phyloP scores from a whole-genome alignment of 2,329 filamentous ascomycete species.

The Alternaria angustiovoidea region DNA sequence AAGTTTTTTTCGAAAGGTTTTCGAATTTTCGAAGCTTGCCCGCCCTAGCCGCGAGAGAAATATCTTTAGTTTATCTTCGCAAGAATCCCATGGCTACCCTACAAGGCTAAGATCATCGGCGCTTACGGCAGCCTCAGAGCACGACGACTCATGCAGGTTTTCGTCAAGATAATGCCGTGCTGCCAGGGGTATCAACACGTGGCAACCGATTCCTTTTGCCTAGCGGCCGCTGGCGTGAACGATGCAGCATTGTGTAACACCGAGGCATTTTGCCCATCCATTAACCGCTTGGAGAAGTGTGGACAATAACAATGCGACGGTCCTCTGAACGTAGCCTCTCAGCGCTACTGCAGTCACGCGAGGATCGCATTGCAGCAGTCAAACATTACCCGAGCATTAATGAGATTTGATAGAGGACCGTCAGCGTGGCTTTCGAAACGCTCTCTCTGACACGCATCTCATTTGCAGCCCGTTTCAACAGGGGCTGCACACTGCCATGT shows the following conservation, averaged over 20 bases:
- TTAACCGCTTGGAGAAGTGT: neutral
- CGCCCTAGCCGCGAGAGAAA: slow-evolving; percentile 22
- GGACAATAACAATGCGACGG: slow-evolving; percentile 6
- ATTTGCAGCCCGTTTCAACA: slow-evolving; percentile 39
- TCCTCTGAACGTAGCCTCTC: slow-evolving; percentile 6
- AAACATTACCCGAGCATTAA: slow-evolving; percentile 22
- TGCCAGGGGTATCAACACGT: slow-evolving; percentile 40
- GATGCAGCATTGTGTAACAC: slow-evolving; percentile 21
- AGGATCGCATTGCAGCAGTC: slow-evolving; percentile 20
- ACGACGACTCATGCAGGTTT: slow-evolving; percentile 39
- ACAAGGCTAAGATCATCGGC: slow-evolving; percentile 33
- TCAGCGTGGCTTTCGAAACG: slow-evolving; percentile 31
- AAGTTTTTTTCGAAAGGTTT: slow-evolving; percentile 2
- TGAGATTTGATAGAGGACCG: slow-evolving; percentile 3
- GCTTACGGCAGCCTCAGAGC: slow-evolving; percentile 30
- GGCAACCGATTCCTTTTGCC: slow-evolving; percentile 40
- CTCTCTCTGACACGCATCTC: slow-evolving; percentile 23
- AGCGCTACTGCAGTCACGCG: slow-evolving; percentile 27
- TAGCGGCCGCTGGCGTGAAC: slow-evolving; percentile 46
- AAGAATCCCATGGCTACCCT: slow-evolving; percentile 18
- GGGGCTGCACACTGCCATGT: slow-evolving; percentile 24
- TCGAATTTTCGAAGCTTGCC: slow-evolving; percentile 5
- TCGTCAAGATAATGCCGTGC: slow-evolving; percentile 36
- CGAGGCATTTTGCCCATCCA: slow-evolving; percentile 13
- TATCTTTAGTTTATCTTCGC: slow-evolving; percentile 21